phyloP scores from a whole-genome alignment of 345 rosid species.

The Gossypium mustelinum region DNA sequence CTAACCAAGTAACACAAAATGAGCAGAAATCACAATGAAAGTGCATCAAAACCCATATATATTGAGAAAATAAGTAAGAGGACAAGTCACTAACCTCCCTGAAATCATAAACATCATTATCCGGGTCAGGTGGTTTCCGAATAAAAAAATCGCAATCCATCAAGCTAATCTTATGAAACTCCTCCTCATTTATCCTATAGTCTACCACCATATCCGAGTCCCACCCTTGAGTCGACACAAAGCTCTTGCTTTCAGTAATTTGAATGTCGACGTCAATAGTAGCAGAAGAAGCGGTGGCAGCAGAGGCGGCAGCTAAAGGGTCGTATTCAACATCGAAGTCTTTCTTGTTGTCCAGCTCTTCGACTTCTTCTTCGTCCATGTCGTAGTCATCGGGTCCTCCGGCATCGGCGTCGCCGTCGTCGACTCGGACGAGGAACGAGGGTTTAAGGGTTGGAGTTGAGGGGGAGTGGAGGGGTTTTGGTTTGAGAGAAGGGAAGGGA shows the following conservation, averaged over 20 bases:
- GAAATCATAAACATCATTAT: constrained; percentile 88
- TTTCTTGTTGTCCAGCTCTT: constrained; percentile 82
- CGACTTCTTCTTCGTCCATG: constrained; percentile 80
- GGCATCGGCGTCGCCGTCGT: constrained; percentile 66
- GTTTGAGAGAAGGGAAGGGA: constrained; percentile 18
- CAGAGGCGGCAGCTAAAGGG: constrained; percentile 40
- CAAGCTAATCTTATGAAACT: constrained; percentile 80
- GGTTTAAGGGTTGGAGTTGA: constrained; percentile 22
- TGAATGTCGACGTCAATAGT: constrained; percentile 54
- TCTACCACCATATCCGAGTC: constrained; percentile 84
- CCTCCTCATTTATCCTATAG: constrained; percentile 87
- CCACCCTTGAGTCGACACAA: constrained; percentile 77
- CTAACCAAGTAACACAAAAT: background rate
- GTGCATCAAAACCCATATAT: background rate
- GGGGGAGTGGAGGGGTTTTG: constrained; percentile 21
- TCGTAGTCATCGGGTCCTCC: constrained; percentile 71
- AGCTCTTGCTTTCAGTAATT: constrained; percentile 66
- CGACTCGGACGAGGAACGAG: constrained; percentile 51
- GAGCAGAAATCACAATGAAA: background rate
- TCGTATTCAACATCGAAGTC: constrained; percentile 92
- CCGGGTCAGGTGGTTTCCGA: constrained; percentile 92
- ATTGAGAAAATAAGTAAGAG: background rate
- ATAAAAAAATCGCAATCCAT: constrained; percentile 92
- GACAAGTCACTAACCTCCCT: constrained; percentile 52
- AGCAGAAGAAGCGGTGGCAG: constrained; percentile 11